Percentiles rank a stretch among this genome's conserved stretches.
These are phyloP conservation scores for Lipomyces spencermartinsiae DNA, from an alignment of 805 yeast species.

Conservation along the genomic window DNA sequence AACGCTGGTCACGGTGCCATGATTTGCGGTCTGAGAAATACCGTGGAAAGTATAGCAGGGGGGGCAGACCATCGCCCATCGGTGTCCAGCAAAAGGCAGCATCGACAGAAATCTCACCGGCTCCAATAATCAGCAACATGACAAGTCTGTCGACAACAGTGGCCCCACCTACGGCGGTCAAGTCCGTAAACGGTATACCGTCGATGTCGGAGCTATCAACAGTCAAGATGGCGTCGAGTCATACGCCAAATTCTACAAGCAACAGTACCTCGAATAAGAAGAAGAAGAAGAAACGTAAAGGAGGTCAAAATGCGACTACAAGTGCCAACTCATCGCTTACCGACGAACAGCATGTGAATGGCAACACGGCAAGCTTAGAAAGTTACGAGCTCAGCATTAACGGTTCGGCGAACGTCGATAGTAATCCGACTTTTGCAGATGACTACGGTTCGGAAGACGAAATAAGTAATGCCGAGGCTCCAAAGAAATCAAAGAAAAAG, in stretches of 20 bases:
- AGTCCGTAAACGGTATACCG: constrained; percentile 6
- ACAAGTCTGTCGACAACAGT: constrained; percentile 16
- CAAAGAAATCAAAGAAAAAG: constrained; percentile 30
- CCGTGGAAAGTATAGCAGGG: neutral
- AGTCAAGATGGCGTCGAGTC: neutral
- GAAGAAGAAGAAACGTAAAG: constrained; percentile 38
- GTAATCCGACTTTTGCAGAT: constrained; percentile 9
- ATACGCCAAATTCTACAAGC: constrained; percentile 2
- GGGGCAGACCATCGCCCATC: constrained; percentile 1
- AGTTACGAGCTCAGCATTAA: constrained; percentile 3
- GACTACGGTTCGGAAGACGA: constrained; percentile 23
- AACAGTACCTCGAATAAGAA: constrained; percentile 25
- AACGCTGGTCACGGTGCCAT: neutral
- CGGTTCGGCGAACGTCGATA: constrained; percentile 2
- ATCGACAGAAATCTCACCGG: neutral
- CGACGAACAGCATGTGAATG: neutral
- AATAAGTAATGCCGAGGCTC: neutral
- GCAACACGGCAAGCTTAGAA: constrained; percentile 1
- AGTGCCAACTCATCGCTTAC: constrained; percentile 13
- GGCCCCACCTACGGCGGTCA: constrained; percentile 8
- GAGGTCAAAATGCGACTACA: constrained; percentile 20
- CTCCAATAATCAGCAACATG: constrained; percentile 8
- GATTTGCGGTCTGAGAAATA: constrained; percentile 7
- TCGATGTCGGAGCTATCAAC: neutral
- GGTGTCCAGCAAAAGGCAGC: constrained; percentile 1